These are phyloP conservation scores for Balakata baccata DNA, from an alignment of 345 rosid genomes.

Conservation along the genomic window DNA sequence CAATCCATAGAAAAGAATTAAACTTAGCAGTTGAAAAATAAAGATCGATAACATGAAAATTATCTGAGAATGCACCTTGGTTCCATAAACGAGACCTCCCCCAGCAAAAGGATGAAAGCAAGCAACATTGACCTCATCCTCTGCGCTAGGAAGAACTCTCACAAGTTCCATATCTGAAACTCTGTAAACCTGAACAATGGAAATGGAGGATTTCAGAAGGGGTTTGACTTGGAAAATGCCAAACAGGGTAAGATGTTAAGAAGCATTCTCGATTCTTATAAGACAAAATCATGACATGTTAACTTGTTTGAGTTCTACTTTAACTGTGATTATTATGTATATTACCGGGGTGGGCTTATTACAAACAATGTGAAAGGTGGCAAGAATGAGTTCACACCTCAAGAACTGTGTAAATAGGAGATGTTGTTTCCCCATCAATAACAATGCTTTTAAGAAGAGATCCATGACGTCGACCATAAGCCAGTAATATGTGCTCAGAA, in stretches of 20 bases:
- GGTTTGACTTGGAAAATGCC: neutral
- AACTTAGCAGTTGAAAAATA: neutral
- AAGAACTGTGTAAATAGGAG: constrained; percentile 83
- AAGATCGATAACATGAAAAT: neutral
- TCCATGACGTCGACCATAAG: constrained; percentile 93
- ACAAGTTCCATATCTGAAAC: constrained; percentile 88
- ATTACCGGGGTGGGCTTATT: neutral
- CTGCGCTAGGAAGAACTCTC: constrained; percentile 80
- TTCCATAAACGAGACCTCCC: constrained; percentile 88
- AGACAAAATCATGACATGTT: neutral
- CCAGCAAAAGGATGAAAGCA: constrained; percentile 88
- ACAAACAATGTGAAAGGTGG: neutral
- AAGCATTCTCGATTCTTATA: neutral
- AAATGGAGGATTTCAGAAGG: neutral
- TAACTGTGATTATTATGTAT: neutral
- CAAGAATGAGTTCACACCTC: constrained; percentile 50
- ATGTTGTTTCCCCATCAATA: constrained; percentile 74
- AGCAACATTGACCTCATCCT: constrained; percentile 89
- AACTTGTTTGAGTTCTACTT: neutral
- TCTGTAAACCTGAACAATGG: constrained; percentile 56
- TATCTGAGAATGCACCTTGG: constrained; percentile 45
- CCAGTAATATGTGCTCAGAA: constrained; percentile 89
- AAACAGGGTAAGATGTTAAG: neutral
- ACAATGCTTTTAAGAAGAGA: constrained; percentile 87
- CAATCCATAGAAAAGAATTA: constrained; percentile 7